phyloP scores from a whole-genome alignment of 176 grass and related monocot species.

The bread wheat (Triticum aestivum) region DNA sequence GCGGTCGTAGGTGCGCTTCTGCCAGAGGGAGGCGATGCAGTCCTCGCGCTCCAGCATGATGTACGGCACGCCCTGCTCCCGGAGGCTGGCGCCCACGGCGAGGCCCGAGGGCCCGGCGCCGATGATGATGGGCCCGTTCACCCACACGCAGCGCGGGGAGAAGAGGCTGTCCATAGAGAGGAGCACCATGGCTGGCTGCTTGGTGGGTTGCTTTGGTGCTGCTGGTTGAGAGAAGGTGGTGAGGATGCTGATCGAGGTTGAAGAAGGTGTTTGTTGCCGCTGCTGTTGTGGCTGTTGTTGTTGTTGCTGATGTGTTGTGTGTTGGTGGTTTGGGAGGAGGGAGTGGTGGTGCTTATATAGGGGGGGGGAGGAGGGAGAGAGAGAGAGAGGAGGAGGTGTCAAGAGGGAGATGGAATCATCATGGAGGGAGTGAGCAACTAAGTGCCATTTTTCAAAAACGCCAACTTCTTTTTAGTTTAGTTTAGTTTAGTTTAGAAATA shows the following conservation, averaged over 20 bases:
- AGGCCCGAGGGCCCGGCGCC: slow-evolving; percentile 74
- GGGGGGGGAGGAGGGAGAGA: background rate
- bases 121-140: slow-evolving; percentile 79
- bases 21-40: slow-evolving; percentile 84
- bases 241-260: background rate
- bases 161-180: slow-evolving; percentile 44
- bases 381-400: background rate
- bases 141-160: slow-evolving; percentile 45
- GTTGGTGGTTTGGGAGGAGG: slow-evolving; percentile 39
- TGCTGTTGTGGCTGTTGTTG: background rate
- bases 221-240: background rate
- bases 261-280: background rate
- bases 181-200: slow-evolving; percentile 36
- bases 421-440: background rate
- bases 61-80: slow-evolving; percentile 73
- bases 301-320: slow-evolving; percentile 12
- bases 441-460: background rate
- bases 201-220: background rate
- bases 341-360: slow-evolving; percentile 55
- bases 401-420: background rate
- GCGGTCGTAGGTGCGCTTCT: slow-evolving; percentile 73
- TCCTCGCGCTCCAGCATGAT: slow-evolving; percentile 60
- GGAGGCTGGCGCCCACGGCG: slow-evolving; percentile 60
- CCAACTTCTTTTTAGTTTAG: background rate
- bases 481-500: background rate